Percentiles rank a stretch among this genome's conserved stretches.
Conservation (phyloP, 805 yeast species). For the Clavispora santaluciae region DNA sequence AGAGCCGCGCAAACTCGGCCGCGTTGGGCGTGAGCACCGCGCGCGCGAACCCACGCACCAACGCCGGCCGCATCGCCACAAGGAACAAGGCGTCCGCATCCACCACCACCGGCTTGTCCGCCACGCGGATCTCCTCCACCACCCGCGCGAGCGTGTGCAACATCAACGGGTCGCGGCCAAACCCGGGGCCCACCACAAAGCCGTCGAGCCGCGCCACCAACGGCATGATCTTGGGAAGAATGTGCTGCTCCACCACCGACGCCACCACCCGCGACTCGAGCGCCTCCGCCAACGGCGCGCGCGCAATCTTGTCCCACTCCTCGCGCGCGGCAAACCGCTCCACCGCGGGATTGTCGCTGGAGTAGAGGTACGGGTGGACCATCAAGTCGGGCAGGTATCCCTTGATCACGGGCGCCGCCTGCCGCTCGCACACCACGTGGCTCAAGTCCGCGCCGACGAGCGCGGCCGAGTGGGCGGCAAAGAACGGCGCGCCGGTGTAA, state of each 20-base stretch:
- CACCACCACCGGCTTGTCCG: constrained; percentile 65
- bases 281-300: constrained; percentile 19
- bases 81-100: constrained; percentile 89
- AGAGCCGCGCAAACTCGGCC: constrained; percentile 71
- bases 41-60: constrained; percentile 50
- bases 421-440: constrained; percentile 79
- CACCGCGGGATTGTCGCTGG: constrained; percentile 32
- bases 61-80: constrained; percentile 50
- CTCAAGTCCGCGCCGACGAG: constrained; percentile 83
- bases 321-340: constrained; percentile 16
- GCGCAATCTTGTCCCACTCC: constrained; percentile 13
- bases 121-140: constrained; percentile 50
- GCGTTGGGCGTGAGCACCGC: constrained; percentile 88
- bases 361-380: constrained; percentile 89
- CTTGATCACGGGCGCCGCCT: constrained; percentile 79
- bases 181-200: constrained; percentile 88
- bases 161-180: constrained; percentile 78
- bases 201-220: constrained; percentile 67
- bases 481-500: constrained; percentile 95
- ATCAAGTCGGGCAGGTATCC: constrained; percentile 86
- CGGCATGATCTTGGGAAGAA: constrained; percentile 51
- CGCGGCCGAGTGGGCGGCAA: constrained; percentile 81
- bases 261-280: constrained; percentile 21
- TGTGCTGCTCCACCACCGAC: constrained; percentile 33
- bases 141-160: constrained; percentile 53